Percentiles rank a stretch among this genome's conserved stretches.
Conservation (phyloP, 495 filamentous ascomycete species). For the Penicillium lividum region DNA sequence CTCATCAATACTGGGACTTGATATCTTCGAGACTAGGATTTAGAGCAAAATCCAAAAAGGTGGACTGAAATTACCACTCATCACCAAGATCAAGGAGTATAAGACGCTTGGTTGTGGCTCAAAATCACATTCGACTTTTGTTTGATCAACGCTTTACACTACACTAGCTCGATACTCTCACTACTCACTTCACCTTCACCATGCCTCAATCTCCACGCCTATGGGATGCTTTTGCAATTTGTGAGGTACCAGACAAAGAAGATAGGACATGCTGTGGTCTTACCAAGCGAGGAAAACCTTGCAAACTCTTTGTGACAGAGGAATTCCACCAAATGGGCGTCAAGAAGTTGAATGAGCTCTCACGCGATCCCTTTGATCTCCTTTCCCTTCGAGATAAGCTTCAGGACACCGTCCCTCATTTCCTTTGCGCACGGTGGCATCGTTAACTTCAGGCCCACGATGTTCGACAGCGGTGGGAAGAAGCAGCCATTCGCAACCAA, state of each 20-base stretch:
- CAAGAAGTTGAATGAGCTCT: not conserved
- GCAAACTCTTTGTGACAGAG: slow-evolving; percentile 6
- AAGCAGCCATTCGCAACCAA: too few relatives aligned
- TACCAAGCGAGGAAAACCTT: slow-evolving; percentile 1
- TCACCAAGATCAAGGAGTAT: not conserved
- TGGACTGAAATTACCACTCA: too few relatives aligned
- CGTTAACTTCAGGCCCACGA: too few relatives aligned
- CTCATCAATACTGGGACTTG: not conserved
- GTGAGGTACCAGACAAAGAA: not conserved
- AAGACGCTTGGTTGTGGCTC: not conserved
- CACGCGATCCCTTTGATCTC: not conserved
- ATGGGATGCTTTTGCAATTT: slow-evolving; percentile 3
- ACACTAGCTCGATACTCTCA: not conserved
- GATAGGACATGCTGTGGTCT: slow-evolving; percentile 5
- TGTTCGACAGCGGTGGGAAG: too few relatives aligned
- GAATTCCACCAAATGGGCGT: not conserved
- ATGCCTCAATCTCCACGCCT: slow-evolving; percentile 1
- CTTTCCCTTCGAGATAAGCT: not conserved
- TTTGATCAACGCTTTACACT: not conserved
- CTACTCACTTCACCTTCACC: not conserved
- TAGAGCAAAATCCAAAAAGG: not conserved
- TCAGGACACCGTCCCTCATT: not conserved
- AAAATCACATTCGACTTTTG: not conserved
- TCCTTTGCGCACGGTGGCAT: too few relatives aligned
- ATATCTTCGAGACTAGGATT: not conserved